Conservation (phyloP, 225 moss, liverwort and hornwort genomes). For the Sphagnum contortum region DNA sequence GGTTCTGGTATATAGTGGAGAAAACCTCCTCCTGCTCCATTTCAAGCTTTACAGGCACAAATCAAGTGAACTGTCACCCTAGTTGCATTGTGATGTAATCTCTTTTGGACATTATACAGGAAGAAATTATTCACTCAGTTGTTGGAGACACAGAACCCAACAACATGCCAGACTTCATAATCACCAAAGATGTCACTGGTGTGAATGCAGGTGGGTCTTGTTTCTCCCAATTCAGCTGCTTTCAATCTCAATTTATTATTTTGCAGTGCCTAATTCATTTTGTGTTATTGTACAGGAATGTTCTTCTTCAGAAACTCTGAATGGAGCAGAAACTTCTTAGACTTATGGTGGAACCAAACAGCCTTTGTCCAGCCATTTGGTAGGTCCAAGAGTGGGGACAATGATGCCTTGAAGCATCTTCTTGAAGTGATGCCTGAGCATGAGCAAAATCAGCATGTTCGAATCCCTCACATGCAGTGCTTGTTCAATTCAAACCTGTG, state of each 20-base stretch:
- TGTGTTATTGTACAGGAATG: conserved; percentile 54
- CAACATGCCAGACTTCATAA: conserved; percentile 85
- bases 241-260: neutral
- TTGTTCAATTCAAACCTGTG: conserved; percentile 95
- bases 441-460: conserved; percentile 65
- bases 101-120: conserved; percentile 19
- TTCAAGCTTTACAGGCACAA: no score
- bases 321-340: conserved; percentile 87
- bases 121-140: conserved; percentile 67
- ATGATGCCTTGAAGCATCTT: conserved; percentile 73
- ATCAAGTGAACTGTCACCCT: no score
- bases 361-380: conserved; percentile 90
- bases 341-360: conserved; percentile 92
- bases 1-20: no score
- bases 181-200: conserved; percentile 85
- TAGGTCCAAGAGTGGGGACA: conserved; percentile 88
- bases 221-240: neutral
- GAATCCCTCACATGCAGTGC: conserved; percentile 92
- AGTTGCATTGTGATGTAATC: no score
- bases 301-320: conserved; percentile 91
- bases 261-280: neutral
- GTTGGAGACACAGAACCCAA: conserved; percentile 57
- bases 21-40: no score
- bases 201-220: conserved; percentile 75
- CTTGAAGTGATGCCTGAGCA: conserved; percentile 63